Conservation (phyloP, 345 rosid species). For the Linum tenue region DNA sequence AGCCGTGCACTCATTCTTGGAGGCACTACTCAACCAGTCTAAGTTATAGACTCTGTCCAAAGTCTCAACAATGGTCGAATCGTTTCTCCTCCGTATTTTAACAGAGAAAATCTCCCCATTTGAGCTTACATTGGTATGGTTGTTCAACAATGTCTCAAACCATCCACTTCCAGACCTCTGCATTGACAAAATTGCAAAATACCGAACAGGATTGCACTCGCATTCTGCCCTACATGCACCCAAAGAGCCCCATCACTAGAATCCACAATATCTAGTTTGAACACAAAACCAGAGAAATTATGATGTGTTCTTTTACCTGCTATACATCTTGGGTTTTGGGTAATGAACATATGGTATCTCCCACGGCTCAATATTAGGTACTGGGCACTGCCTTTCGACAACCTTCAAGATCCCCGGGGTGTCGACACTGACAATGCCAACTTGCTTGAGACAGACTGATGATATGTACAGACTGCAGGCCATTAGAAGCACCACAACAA, state of each 20-base stretch:
- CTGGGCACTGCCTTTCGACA: slow-evolving; percentile 55
- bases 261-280: not conserved
- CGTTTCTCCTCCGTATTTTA: slow-evolving; percentile 77
- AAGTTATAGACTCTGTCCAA: slow-evolving; percentile 74
- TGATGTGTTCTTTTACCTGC: slow-evolving; percentile 37
- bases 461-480: slow-evolving; percentile 74
- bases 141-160: slow-evolving; percentile 93
- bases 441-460: slow-evolving; percentile 77
- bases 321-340: slow-evolving; percentile 67
- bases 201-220: slow-evolving; percentile 76
- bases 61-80: slow-evolving; percentile 59
- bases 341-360: slow-evolving; percentile 87
- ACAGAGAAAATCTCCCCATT: slow-evolving; percentile 95
- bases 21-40: slow-evolving; percentile 92
- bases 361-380: slow-evolving; percentile 76
- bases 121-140: slow-evolving; percentile 91
- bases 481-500: slow-evolving; percentile 70
- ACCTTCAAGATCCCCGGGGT: slow-evolving; percentile 40
- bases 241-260: slow-evolving; percentile 12
- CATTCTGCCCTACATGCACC: slow-evolving; percentile 69
- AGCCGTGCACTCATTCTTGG: slow-evolving; percentile 95
- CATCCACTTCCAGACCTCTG: slow-evolving; percentile 99
- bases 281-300: not conserved
- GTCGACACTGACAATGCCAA: slow-evolving; percentile 34
- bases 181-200: slow-evolving; percentile 95